Conservation (phyloP, 2,329 filamentous ascomycete genomes). For the Aspergillus sp. region DNA sequence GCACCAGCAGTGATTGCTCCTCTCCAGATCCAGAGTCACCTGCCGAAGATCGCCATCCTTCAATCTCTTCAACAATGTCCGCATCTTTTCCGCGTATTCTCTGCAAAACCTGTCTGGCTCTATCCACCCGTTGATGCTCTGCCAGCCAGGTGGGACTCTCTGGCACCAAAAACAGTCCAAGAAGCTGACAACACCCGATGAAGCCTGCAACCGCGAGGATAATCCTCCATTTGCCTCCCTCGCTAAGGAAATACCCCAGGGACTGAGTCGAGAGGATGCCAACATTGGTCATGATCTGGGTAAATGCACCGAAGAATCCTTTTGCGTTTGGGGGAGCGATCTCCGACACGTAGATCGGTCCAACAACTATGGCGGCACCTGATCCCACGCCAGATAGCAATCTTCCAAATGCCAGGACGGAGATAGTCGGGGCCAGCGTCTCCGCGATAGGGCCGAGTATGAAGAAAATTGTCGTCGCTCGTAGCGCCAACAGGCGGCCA, state of each 20-base stretch:
- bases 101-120: slow-evolving; percentile 68
- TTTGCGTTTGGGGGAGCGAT: slow-evolving; percentile 72
- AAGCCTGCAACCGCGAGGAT: slow-evolving; percentile 73
- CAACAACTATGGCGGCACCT: slow-evolving; percentile 86
- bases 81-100: slow-evolving; percentile 69
- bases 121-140: slow-evolving; percentile 58
- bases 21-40: slow-evolving; percentile 50
- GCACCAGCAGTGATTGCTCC: slow-evolving; percentile 66
- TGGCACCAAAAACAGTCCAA: slow-evolving; percentile 72
- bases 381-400: slow-evolving; percentile 80
- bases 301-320: slow-evolving; percentile 77
- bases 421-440: slow-evolving; percentile 67
- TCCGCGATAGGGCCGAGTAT: slow-evolving; percentile 73
- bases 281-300: slow-evolving; percentile 89
- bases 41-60: slow-evolving; percentile 53
- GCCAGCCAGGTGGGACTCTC: slow-evolving; percentile 90
- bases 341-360: slow-evolving; percentile 92
- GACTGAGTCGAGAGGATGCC: slow-evolving; percentile 83
- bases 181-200: slow-evolving; percentile 65
- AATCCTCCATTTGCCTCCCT: slow-evolving; percentile 75
- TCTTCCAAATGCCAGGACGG: slow-evolving; percentile 69
- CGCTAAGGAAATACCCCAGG: slow-evolving; percentile 83
- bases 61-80: slow-evolving; percentile 73
- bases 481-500: slow-evolving; percentile 75
- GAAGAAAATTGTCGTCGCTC: slow-evolving; percentile 74